These are phyloP conservation scores for Alternaria viburni DNA, from an alignment of 2,329 filamentous ascomycete genomes.

Conservation along the genomic window DNA sequence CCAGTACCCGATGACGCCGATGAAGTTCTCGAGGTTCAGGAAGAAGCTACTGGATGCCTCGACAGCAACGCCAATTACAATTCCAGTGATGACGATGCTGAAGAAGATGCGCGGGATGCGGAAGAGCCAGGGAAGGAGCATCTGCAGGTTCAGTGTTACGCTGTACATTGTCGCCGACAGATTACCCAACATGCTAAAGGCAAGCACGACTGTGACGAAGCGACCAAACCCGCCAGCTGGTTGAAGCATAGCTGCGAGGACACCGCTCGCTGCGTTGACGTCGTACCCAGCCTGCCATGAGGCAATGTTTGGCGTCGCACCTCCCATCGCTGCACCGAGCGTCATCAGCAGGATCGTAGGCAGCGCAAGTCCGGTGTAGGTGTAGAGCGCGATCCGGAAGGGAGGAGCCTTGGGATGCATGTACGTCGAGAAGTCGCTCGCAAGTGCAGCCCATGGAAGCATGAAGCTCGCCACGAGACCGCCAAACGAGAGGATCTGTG, in stretches of 20 bases:
- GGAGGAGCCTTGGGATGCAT: slow-evolving; percentile 62
- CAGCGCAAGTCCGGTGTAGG: slow-evolving; percentile 61
- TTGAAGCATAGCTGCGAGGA: slow-evolving; percentile 65
- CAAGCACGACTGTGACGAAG: slow-evolving; percentile 66
- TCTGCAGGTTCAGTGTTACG: slow-evolving; percentile 69
- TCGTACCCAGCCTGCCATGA: slow-evolving; percentile 63
- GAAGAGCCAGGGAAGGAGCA: slow-evolving; percentile 63
- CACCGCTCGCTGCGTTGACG: slow-evolving; percentile 62
- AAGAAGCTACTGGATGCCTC: slow-evolving; percentile 64
- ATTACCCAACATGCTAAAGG: slow-evolving; percentile 62
- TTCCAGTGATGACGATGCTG: slow-evolving; percentile 62
- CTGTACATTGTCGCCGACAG: slow-evolving; percentile 66
- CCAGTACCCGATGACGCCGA: slow-evolving; percentile 47
- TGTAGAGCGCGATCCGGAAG: slow-evolving; percentile 60
- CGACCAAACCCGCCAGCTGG: slow-evolving; percentile 66
- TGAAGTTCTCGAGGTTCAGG: slow-evolving; percentile 55
- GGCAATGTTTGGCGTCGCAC: slow-evolving; percentile 61
- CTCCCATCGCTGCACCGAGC: slow-evolving; percentile 69
- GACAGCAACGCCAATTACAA: slow-evolving; percentile 66
- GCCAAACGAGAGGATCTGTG: slow-evolving; percentile 61
- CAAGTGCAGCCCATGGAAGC: slow-evolving; percentile 66
- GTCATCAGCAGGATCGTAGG: slow-evolving; percentile 67
- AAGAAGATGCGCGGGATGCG: slow-evolving; percentile 65
- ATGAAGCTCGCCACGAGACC: slow-evolving; percentile 69
- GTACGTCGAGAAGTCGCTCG: slow-evolving; percentile 68